Evolutionary conservation across 495 filamentous ascomycete genomes (phyloP), one percentile per base, ranked within the genome.

Genomic region (Neurospora sp.): DNA sequence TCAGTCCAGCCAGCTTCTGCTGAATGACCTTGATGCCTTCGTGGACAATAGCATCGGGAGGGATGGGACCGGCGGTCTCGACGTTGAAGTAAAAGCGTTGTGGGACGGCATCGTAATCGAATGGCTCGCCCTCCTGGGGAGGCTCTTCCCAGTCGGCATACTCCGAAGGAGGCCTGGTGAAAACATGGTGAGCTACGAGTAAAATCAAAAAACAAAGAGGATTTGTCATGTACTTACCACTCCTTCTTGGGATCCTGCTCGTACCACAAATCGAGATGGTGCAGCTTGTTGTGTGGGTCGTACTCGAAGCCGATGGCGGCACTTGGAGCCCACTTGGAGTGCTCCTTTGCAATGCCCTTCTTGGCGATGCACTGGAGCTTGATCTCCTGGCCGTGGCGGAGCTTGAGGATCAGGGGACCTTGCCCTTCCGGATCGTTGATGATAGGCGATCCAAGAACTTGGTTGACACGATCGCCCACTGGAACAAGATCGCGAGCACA

Each of bases 281-380:
- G 85, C 66, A 99, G 82, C 81, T 94, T 96, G 82, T 99, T 99
- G 79, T 94, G 91, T 73, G 96, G 96, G 79, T 99, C 96, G 81
- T 99, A 99, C 82, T 99, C 96, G 77, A 98, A 99, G 35, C 94
- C 96, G 69, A 99, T 90, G 6, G 96, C 96, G 72, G 94, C 86
- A 48, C 91, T 92, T 3, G 96, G 94, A 69, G 92, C 90, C 96
- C 96, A 99, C 81, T 99, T 99, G 0, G 96, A 91, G 84, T 99
- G 96, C 80, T 99, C 96, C 86, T 98, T 99, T 3, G 95, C 94
- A 73, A 98, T 98, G 0, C 96, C 96, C 85, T 98, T 98, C 87
- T 97, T 98, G 70, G 94, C 96, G 75, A 98, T 90, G 78, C 95
- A 98, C 59, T 89, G 91, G 80, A 98, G 87, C 80, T 91, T 90